phyloP scores from a whole-genome alignment of 768 basidiomycete species.

The Collybiopsis luxurians region DNA sequence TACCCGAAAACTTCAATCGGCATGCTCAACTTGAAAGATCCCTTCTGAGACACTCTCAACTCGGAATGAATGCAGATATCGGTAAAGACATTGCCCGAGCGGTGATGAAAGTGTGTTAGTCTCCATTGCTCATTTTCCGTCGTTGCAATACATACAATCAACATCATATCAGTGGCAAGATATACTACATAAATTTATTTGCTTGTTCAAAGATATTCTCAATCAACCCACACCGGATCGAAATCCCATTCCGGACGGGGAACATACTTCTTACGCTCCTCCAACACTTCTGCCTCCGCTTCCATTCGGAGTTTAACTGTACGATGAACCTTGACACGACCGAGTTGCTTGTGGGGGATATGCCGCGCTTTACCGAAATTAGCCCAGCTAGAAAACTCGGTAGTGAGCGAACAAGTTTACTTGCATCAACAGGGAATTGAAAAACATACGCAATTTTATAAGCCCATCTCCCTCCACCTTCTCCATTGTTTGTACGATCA shows the following conservation, averaged over 20 bases:
- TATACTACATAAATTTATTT: too few species aligned
- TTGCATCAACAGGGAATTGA: background rate
- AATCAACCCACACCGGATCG: constrained; percentile 6
- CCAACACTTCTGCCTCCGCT: constrained; percentile 12
- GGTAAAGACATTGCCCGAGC: too few species aligned
- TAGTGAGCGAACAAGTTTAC: too few species aligned
- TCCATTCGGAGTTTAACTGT: constrained; percentile 47
- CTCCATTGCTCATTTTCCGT: too few species aligned
- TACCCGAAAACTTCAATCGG: too few species aligned
- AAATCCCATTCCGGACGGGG: constrained; percentile 7
- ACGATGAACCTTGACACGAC: constrained; percentile 40
- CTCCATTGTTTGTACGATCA: background rate
- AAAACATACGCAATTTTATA: constrained; percentile 32
- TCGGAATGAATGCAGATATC: too few species aligned
- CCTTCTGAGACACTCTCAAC: too few species aligned
- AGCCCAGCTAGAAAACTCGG: background rate
- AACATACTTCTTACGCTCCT: background rate
- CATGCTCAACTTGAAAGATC: too few species aligned
- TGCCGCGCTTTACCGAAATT: constrained; percentile 42
- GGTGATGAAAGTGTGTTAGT: too few species aligned
- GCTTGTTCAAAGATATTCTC: background rate
- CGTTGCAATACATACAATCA: too few species aligned
- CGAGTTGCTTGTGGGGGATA: constrained; percentile 31
- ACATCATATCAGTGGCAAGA: too few species aligned
- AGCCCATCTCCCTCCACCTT: constrained; percentile 28